Evolutionary conservation across 169 alveolate genomes (phyloP).

Genomic region (Plasmodium gaboni): DNA sequence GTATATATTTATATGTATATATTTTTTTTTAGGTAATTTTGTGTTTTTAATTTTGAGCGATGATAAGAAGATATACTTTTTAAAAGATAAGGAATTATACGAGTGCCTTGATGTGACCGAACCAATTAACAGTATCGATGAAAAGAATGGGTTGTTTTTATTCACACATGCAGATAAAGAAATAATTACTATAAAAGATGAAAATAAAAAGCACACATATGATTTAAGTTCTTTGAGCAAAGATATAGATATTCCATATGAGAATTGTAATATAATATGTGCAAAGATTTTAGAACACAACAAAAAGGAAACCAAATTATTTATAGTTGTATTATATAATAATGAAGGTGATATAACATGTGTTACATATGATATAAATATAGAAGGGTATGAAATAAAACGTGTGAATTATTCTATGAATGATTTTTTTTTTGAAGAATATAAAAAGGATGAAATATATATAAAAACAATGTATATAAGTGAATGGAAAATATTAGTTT

Average conservation of each 20-base stretch:
- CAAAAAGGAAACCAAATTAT: conserved; percentile 27
- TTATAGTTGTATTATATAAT: conserved; percentile 59
- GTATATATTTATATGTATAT: background rate
- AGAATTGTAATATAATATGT: conserved; percentile 52
- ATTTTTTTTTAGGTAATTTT: conserved; percentile 7
- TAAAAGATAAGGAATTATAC: conserved; percentile 17
- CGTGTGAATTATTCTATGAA: conserved; percentile 59
- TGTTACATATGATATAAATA: conserved; percentile 59
- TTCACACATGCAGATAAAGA: conserved; percentile 39
- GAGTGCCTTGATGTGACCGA: conserved; percentile 23
- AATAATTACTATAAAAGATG: conserved; percentile 53
- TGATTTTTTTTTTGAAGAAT: conserved; percentile 72
- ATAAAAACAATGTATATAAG: conserved; percentile 43
- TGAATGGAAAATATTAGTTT: conserved; percentile 54
- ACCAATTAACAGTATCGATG: conserved; percentile 46
- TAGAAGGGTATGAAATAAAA: conserved; percentile 54
- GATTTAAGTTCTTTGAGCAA: conserved; percentile 30
- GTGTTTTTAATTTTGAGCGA: conserved; percentile 24
- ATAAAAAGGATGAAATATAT: conserved; percentile 8
- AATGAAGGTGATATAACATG: conserved; percentile 36
- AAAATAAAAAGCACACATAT: conserved; percentile 7
- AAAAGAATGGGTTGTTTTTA: conserved; percentile 53
- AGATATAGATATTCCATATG: conserved; percentile 33
- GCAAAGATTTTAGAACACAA: conserved; percentile 57
- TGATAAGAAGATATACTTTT: conserved; percentile 19